Percentiles rank a stretch among this genome's conserved stretches.
Evolutionary conservation across 2,329 filamentous ascomycete species (phyloP).

Genomic region (Cytospora chrysosperma): DNA sequence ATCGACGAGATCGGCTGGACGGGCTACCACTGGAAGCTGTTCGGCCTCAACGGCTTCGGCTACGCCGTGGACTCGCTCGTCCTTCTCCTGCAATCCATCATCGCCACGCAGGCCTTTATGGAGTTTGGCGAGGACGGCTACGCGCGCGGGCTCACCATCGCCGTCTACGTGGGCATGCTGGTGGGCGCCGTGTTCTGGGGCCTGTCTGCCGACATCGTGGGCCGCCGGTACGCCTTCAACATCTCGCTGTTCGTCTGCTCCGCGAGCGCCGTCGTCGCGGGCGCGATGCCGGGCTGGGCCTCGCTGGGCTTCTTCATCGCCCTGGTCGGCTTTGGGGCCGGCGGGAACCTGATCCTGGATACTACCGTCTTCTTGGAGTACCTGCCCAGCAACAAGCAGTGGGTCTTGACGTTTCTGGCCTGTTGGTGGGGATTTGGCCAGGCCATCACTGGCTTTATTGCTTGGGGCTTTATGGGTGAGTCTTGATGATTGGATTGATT

Average conservation of each 20-base stretch:
- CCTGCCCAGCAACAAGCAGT: slow-evolving; percentile 55
- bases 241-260: slow-evolving; percentile 62
- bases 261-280: slow-evolving; percentile 58
- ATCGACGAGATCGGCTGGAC: slow-evolving; percentile 63
- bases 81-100: slow-evolving; percentile 59
- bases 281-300: slow-evolving; percentile 65
- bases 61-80: slow-evolving; percentile 49
- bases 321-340: slow-evolving; percentile 62
- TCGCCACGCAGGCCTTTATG: slow-evolving; percentile 54
- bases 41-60: slow-evolving; percentile 62
- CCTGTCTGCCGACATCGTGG: slow-evolving; percentile 65
- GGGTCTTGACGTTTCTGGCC: slow-evolving; percentile 63
- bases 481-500: too few relatives aligned
- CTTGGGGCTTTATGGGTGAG: slow-evolving; percentile 49
- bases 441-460: slow-evolving; percentile 47
- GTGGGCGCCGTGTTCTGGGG: slow-evolving; percentile 67
- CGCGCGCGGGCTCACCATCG: slow-evolving; percentile 57
- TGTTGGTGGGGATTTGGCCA: slow-evolving; percentile 53
- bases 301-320: slow-evolving; percentile 63
- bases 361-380: slow-evolving; percentile 52
- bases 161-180: slow-evolving; percentile 57
- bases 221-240: slow-evolving; percentile 68
- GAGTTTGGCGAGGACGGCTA: slow-evolving; percentile 59
- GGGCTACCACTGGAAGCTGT: slow-evolving; percentile 57
- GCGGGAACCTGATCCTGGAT: slow-evolving; percentile 63